Conservation (phyloP, 345 rosid species). For the Citrus trifoliata region DNA sequence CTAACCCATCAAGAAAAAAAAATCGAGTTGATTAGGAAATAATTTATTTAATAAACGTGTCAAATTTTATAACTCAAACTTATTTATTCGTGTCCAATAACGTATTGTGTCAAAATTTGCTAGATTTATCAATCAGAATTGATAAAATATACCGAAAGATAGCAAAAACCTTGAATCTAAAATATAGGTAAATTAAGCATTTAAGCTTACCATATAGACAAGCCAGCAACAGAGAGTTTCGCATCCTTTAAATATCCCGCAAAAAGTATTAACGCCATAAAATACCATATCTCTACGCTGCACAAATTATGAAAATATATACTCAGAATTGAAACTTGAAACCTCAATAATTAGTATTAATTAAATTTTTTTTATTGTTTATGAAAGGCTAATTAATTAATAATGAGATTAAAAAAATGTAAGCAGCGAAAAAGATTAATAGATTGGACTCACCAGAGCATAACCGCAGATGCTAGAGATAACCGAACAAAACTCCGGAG, state of each 20-base stretch:
- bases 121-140: no score
- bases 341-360: neutral
- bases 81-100: no score
- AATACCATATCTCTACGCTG: conserved; percentile 86
- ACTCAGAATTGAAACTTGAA: neutral
- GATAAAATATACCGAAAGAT: no score
- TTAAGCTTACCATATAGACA: conserved; percentile 65
- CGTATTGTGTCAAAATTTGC: no score
- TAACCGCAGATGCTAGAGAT: conserved; percentile 88
- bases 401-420: neutral
- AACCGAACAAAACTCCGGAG: conserved; percentile 64
- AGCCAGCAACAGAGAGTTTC: conserved; percentile 67
- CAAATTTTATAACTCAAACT: no score
- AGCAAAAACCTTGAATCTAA: no score
- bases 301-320: conserved; percentile 8
- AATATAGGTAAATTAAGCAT: neutral
- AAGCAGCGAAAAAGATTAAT: no score
- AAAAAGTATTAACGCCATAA: conserved; percentile 63
- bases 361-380: neutral
- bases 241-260: conserved; percentile 83
- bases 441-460: conserved; percentile 62
- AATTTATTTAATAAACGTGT: no score
- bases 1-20: no score
- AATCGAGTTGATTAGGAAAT: no score
- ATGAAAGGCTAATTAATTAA: neutral